phyloP scores from a whole-genome alignment of 2,329 filamentous ascomycete species.

The Diaporthe vexans region DNA sequence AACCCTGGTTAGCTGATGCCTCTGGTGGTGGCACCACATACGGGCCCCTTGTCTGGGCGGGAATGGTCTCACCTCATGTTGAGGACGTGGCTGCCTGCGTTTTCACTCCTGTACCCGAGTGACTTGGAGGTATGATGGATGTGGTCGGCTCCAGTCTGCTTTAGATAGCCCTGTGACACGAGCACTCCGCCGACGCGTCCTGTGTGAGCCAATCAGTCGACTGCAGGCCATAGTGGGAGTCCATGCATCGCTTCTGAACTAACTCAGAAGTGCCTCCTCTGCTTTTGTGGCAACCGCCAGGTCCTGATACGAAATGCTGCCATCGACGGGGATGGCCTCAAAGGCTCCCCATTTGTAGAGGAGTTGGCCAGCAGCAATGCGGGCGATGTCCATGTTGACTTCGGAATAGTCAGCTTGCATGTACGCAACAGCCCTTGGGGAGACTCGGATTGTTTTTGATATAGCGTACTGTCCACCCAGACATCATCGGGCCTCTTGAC shows the following conservation, averaged over 20 bases:
- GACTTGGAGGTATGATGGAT: slow-evolving; percentile 16
- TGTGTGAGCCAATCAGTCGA: background rate
- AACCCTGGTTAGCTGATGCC: slow-evolving; percentile 41
- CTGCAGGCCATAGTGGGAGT: background rate
- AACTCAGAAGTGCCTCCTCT: slow-evolving; percentile 36
- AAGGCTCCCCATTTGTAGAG: slow-evolving; percentile 47
- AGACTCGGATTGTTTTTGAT: background rate
- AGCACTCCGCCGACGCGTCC: slow-evolving; percentile 27
- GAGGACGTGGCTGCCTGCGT: background rate
- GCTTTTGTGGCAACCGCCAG: slow-evolving; percentile 42
- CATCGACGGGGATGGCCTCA: slow-evolving; percentile 43
- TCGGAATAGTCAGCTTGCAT: background rate
- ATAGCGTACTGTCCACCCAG: slow-evolving; percentile 33
- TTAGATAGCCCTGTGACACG: slow-evolving; percentile 10
- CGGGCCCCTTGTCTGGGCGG: no score
- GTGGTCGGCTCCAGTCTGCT: background rate
- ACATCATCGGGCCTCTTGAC: slow-evolving; percentile 30
- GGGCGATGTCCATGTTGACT: slow-evolving; percentile 42
- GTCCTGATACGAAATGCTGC: slow-evolving; percentile 43
- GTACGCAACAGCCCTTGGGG: no score
- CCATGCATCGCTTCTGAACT: background rate
- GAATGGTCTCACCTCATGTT: slow-evolving; percentile 15
- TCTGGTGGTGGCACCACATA: background rate
- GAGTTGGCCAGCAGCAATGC: slow-evolving; percentile 42
- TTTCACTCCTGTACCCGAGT: slow-evolving; percentile 17